Percentiles rank a stretch among this genome's conserved stretches.
Evolutionary conservation across 306 rosid species (phyloP).

Genomic region (Argentina anserina): DNA sequence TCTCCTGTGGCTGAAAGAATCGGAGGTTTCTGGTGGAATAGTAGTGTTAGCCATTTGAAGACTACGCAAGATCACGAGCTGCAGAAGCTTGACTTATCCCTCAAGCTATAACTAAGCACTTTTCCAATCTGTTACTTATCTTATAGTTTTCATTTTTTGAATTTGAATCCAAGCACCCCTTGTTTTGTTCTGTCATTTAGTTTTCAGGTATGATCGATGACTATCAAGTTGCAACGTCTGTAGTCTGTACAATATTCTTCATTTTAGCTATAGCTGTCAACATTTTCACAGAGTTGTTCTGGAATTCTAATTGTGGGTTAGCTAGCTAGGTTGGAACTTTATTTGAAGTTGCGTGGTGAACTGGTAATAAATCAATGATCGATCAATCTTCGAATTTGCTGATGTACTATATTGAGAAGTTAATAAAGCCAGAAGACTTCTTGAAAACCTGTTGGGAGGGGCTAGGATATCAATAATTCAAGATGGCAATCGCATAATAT

Average conservation of each 20-base stretch:
- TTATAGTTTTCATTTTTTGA: conserved; percentile 12
- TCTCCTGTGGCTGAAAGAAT: conserved; percentile 31
- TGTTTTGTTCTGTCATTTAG: not conserved
- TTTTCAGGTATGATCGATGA: conserved; percentile 4
- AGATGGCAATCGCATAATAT: no score
- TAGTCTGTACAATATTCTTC: conserved; percentile 39
- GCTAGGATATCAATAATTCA: not conserved
- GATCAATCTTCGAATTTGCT: not conserved
- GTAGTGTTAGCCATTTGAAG: conserved; percentile 32
- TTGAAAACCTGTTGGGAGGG: not conserved
- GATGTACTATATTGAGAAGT: not conserved
- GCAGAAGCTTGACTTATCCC: conserved; percentile 90
- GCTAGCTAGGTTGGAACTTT: conserved; percentile 1
- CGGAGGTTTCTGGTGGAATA: conserved; percentile 50
- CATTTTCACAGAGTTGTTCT: conserved; percentile 5
- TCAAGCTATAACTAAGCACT: conserved; percentile 57
- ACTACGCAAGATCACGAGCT: conserved; percentile 57
- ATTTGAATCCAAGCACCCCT: not conserved
- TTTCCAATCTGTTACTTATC: not conserved
- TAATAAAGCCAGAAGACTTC: not conserved
- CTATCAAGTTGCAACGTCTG: conserved; percentile 24
- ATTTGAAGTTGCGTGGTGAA: conserved; percentile 11
- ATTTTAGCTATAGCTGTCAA: conserved; percentile 21
- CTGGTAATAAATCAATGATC: not conserved
- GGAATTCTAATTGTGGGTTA: conserved; percentile 10